Evolutionary conservation across 371 early-diverging fungal species (phyloP), one percentile per base, ranked within the genome.

Genomic region (Mortierella sp.): DNA sequence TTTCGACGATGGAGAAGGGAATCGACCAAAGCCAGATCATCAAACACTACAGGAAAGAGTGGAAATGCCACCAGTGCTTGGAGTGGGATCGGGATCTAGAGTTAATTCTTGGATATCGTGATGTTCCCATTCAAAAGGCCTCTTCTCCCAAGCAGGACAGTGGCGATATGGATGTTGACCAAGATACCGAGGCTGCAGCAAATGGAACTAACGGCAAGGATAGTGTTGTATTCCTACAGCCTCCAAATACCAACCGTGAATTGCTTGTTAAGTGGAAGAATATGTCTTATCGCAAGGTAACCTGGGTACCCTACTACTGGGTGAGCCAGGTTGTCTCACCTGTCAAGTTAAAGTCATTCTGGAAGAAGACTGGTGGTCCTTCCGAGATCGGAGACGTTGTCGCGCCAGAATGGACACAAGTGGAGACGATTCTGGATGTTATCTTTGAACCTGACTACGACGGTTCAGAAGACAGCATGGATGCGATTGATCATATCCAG

Each of bases 251-350:
- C 2, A 68, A 26, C 5, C 68, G 73, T 4, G 83, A 85, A 46
- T 68, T 84, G n/a, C 67, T 86, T 7, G 71, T 91, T 55, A 89
- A 89, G 50, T 91, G 90, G 91, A 82, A 82, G 58, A 73, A 68
- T 11, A 48, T 70, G 30, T 87, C 89, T 1, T 89, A 87, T 61
- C 81, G 88, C 15, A 86, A 88, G 60, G 61, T 85, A 7, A 72
- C 72, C 18, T 91, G 92, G 92, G 89, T 90, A 7, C 75, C 87
- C n/a, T 66, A 68, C 11, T 71, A 66, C 30, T 89, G 88, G 87
- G 62, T 85, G 16, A 66, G 69, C 16, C 64, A 73, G 15, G 71
- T 71, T 7, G 60, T 68, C 11, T 53, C 82, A 0, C 45, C 59
- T 1, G 63, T 72, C 45, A 77, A 77, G 59, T 62, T 70, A 26